Evolutionary conservation across 805 yeast genomes (phyloP).

Genomic region (Yarrowia keelungensis): DNA sequence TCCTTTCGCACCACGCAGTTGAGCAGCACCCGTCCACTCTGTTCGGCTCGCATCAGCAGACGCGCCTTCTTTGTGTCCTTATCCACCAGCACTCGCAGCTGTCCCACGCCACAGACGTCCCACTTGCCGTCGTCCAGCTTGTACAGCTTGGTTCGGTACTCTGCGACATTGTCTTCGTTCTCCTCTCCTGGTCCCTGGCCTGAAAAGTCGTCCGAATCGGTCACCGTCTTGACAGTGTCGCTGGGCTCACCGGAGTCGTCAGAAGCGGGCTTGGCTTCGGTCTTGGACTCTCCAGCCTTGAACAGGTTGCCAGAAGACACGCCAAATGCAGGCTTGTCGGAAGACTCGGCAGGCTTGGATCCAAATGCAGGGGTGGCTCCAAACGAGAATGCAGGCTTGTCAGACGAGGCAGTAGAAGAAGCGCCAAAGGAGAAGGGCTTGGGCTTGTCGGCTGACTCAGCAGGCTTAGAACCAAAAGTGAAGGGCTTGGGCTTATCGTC

Average conservation of each 20-base stretch:
- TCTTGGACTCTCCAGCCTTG: background rate
- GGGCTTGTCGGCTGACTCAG: slow-evolving; percentile 9
- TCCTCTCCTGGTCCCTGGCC: slow-evolving; percentile 83
- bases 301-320: slow-evolving; percentile 26
- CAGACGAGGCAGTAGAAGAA: background rate
- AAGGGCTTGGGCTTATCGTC: background rate
- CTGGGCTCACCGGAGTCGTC: slow-evolving; percentile 28
- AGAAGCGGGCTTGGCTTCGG: background rate
- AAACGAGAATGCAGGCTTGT: slow-evolving; percentile 42
- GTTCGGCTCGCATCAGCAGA: slow-evolving; percentile 84
- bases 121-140: slow-evolving; percentile 59
- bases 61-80: slow-evolving; percentile 68
- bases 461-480: slow-evolving; percentile 8
- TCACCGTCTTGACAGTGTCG: slow-evolving; percentile 42
- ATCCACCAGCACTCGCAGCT: slow-evolving; percentile 71
- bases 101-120: slow-evolving; percentile 72
- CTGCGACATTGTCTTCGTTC: slow-evolving; percentile 67
- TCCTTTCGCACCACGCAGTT: slow-evolving; percentile 68
- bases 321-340: slow-evolving; percentile 24
- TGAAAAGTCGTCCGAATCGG: slow-evolving; percentile 54
- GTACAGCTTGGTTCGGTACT: slow-evolving; percentile 76
- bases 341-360: slow-evolving; percentile 7
- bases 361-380: slow-evolving; percentile 47
- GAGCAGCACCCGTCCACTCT: slow-evolving; percentile 77
- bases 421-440: background rate